Evolutionary conservation across 352 stramenopile genomes (phyloP).

Genomic region (Globisporangium takayamanum): DNA sequence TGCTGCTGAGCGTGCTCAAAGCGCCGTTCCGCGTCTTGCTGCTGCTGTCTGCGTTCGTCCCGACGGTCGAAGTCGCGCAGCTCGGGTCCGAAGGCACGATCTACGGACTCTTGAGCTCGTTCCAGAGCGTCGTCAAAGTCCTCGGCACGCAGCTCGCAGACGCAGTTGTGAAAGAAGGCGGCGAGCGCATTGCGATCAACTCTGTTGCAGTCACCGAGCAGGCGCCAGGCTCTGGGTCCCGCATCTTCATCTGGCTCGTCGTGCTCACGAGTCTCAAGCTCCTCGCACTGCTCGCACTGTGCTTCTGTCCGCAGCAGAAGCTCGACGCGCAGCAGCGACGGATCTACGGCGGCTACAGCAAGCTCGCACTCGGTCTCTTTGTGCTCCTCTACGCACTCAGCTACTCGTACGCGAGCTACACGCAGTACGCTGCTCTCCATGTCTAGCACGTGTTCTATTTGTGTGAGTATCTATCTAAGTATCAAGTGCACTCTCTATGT

Average conservation of each 20-base stretch:
- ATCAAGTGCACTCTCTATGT: too few species aligned
- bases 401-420: conserved; percentile 15
- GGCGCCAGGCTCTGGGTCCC: not conserved
- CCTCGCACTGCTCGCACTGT: conserved; percentile 18
- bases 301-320: conserved; percentile 22
- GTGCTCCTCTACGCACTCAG: conserved; percentile 20
- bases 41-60: conserved; percentile 29
- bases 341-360: conserved; percentile 34
- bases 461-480: not conserved
- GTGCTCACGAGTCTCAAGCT: conserved; percentile 14
- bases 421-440: conserved; percentile 9
- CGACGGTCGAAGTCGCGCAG: conserved; percentile 37
- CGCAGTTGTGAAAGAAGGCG: conserved; percentile 7
- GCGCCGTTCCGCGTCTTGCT: conserved; percentile 22
- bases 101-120: conserved; percentile 28
- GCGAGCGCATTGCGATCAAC: conserved; percentile 8
- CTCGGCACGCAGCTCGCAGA: conserved; percentile 20
- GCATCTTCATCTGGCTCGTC: conserved; percentile 17
- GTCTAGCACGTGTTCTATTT: not conserved
- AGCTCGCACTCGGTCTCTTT: conserved; percentile 10
- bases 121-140: conserved; percentile 30
- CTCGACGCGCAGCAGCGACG: conserved; percentile 50
- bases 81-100: conserved; percentile 34
- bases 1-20: conserved; percentile 11
- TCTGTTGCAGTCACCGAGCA: conserved; percentile 1